These are phyloP conservation scores for Pseudoturritis turrita DNA, from an alignment of 345 rosid genomes.

Conservation along the genomic window DNA sequence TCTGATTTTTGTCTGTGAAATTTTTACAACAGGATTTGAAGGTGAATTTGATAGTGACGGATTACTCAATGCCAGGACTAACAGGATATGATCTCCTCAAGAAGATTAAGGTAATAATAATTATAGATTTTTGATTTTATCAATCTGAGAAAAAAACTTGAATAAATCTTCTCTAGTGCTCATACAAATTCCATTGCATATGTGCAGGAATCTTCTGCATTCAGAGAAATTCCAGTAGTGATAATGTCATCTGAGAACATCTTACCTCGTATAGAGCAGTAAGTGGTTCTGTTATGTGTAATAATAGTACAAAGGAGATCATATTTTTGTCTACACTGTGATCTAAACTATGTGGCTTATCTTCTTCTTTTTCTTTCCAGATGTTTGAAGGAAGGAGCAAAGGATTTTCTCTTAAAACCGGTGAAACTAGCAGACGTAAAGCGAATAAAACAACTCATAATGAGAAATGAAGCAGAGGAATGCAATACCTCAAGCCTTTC, in stretches of 20 bases:
- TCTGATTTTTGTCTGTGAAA: neutral
- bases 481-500: slow-evolving; percentile 8
- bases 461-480: slow-evolving; percentile 36
- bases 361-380: slow-evolving; percentile 18
- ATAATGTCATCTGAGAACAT: slow-evolving; percentile 83
- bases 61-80: slow-evolving; percentile 86
- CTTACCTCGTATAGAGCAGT: slow-evolving; percentile 66
- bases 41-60: slow-evolving; percentile 75
- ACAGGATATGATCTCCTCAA: slow-evolving; percentile 80
- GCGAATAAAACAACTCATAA: slow-evolving; percentile 49
- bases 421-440: slow-evolving; percentile 67
- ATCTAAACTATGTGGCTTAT: neutral
- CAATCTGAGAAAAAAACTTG: neutral
- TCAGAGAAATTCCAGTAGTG: slow-evolving; percentile 73
- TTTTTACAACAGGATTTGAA: slow-evolving; percentile 53
- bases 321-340: neutral
- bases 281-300: neutral
- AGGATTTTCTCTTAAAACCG: slow-evolving; percentile 76
- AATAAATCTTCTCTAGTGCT: neutral
- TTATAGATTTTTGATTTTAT: neutral
- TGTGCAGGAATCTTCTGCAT: slow-evolving; percentile 58
- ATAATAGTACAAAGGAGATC: neutral
- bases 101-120: slow-evolving; percentile 52
- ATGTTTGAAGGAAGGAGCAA: slow-evolving; percentile 90
- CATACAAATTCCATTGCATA: neutral